phyloP scores from a whole-genome alignment of 768 basidiomycete species.

The Clitopilus passeckerianus region DNA sequence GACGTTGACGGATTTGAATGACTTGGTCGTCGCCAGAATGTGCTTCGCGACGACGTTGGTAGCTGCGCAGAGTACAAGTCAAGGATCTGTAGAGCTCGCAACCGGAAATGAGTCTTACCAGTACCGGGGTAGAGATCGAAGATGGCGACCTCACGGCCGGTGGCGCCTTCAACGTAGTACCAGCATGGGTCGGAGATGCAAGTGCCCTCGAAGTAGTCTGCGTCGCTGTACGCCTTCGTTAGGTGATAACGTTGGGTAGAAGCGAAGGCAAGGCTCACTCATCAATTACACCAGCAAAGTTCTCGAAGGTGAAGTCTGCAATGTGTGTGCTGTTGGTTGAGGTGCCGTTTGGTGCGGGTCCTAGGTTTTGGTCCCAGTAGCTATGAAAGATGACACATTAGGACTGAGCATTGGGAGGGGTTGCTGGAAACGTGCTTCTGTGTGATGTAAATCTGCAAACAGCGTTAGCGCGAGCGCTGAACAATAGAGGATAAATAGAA shows the following conservation, averaged over 20 bases:
- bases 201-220: conserved; percentile 48
- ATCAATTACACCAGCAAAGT: conserved; percentile 46
- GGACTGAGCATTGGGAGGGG: neutral
- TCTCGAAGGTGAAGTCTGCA: conserved; percentile 49
- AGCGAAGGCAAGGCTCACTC: conserved; percentile 26
- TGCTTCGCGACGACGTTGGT: conserved; percentile 45
- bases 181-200: conserved; percentile 60
- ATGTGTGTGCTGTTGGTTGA: conserved; percentile 49
- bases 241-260: neutral
- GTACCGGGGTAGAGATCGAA: conserved; percentile 56
- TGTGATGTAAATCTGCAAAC: conserved; percentile 50
- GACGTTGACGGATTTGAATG: conserved; percentile 34
- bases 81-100: neutral
- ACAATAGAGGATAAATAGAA: neutral
- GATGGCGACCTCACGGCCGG: conserved; percentile 55
- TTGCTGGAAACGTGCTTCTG: conserved; percentile 41
- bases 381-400: conserved; percentile 20
- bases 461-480: neutral
- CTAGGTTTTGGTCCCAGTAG: conserved; percentile 61
- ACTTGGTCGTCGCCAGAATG: conserved; percentile 41
- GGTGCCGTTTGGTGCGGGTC: conserved; percentile 38
- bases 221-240: conserved; percentile 18
- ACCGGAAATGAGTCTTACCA: conserved; percentile 22
- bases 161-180: conserved; percentile 49
- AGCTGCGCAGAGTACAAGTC: conserved; percentile 21